Base-by-base conservation (phyloP, 495 filamentous ascomycete genomes). In the Penicillium ucsense region DNA sequence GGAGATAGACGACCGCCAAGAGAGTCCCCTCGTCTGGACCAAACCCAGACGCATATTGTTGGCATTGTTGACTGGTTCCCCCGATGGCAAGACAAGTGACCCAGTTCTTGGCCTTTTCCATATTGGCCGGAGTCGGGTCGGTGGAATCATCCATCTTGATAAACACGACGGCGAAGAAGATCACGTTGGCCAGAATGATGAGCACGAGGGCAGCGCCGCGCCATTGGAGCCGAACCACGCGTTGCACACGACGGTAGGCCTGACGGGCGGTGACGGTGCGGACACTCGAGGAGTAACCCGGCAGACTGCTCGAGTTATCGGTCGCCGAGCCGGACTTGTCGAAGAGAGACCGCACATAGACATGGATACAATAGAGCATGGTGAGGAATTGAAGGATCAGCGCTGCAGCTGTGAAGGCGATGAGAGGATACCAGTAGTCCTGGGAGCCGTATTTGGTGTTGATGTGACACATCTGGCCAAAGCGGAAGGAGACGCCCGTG, bases 191-290 rank as follows among this genome's bases (percentile, higher is more conserved):
- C 46, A 96, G 73, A 50, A 97, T 94, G 55, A 95, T 80, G 32
- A 90, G 68, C 20, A 95, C 88, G 37, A 96, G 82, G 29, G 79
- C 77, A 39, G 94, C 88, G 41, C 89, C 89, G 50, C 94, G 76
- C 92, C 92, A 98, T 65, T 98, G 92, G 3, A 98, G 75, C 59
- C 83, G 80, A n/a, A 97, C 74, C 38, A 97, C 89, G 48, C 88
- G 81, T 41, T 80, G 77, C 33, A 97, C 78, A 41, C 94, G 82
- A 47, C 84, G 80, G 54, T 94, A 95, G 27, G 92, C 89, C 56
- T 92, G 89, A 42, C 84, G 78, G 12, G 94, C 87, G 5, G 87
- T 89, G 51, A 89, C 77, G 33, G 87, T 91, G 57, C 83, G 81
- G 37, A 92, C 69, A 62, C 89, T 95, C 52, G 77, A 77, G 20